phyloP scores from a whole-genome alignment of 768 basidiomycete genomes.

The Serendipita sp. region DNA sequence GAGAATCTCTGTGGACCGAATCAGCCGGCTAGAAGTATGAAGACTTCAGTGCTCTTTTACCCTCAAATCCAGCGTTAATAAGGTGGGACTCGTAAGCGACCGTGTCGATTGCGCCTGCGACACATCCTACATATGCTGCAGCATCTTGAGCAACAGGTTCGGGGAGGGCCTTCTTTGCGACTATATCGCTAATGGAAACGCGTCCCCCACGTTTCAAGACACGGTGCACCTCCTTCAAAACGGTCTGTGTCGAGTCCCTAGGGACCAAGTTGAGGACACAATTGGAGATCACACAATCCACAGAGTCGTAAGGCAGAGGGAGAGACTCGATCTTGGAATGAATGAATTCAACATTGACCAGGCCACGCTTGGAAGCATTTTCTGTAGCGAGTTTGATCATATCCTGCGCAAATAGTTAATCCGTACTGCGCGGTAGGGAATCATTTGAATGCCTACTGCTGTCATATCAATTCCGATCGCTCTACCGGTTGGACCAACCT shows the following conservation, averaged over 20 bases:
- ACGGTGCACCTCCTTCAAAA: slow-evolving; percentile 32
- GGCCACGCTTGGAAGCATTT: slow-evolving; percentile 26
- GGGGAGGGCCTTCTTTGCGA: background rate
- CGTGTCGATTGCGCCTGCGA: background rate
- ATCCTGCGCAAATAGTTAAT: slow-evolving; percentile 21
- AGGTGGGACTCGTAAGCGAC: background rate
- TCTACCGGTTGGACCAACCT: slow-evolving; percentile 33
- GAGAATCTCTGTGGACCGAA: too few species aligned
- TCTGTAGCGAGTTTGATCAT: slow-evolving; percentile 34
- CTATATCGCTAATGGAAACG: slow-evolving; percentile 35
- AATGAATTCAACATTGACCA: slow-evolving; percentile 36
- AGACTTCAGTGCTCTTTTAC: background rate
- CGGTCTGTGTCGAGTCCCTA: slow-evolving; percentile 23
- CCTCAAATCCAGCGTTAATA: background rate
- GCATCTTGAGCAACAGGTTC: background rate
- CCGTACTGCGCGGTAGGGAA: too few species aligned
- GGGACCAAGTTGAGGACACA: slow-evolving; percentile 34
- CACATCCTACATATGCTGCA: background rate
- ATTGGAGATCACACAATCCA: slow-evolving; percentile 43
- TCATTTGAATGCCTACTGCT: too few species aligned
- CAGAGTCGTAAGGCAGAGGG: slow-evolving; percentile 31
- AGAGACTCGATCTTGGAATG: slow-evolving; percentile 27
- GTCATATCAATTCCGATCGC: slow-evolving; percentile 37
- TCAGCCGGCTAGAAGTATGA: too few species aligned
- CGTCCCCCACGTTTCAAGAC: slow-evolving; percentile 42